Conservation (phyloP, 225 moss, liverwort and hornwort species). For the Bryum argenteum region DNA sequence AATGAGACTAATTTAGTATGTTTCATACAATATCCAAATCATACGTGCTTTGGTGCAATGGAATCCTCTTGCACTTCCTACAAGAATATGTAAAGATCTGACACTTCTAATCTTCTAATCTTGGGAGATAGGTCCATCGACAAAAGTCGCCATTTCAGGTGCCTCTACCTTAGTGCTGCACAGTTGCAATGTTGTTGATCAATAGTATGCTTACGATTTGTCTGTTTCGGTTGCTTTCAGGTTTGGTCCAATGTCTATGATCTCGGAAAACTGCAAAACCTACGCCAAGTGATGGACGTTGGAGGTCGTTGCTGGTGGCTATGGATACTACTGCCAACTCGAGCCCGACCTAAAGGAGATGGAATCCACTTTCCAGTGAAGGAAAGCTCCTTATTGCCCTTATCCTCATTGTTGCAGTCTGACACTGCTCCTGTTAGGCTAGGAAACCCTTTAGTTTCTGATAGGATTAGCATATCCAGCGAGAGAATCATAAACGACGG, state of each 20-base stretch:
- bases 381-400: constrained; percentile 33
- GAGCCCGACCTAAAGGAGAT: constrained; percentile 56
- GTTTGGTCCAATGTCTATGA: constrained; percentile 74
- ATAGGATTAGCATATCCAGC: constrained; percentile 31
- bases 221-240: constrained; percentile 36
- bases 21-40: too few relatives aligned
- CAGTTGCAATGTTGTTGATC: neutral
- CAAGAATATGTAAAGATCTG: too few relatives aligned
- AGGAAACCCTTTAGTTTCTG: constrained; percentile 40
- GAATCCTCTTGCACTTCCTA: too few relatives aligned
- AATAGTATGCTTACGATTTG: constrained; percentile 4
- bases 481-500: constrained; percentile 46
- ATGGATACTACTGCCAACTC: constrained; percentile 60
- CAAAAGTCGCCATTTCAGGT: too few relatives aligned
- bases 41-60: too few relatives aligned
- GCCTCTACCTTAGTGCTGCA: neutral
- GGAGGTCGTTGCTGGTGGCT: constrained; percentile 67
- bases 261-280: constrained; percentile 64
- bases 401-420: constrained; percentile 12
- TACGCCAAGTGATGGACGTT: constrained; percentile 62
- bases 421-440: constrained; percentile 16
- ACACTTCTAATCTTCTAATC: too few relatives aligned
- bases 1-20: too few relatives aligned
- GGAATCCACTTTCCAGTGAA: constrained; percentile 58
- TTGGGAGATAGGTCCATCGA: too few relatives aligned